Base-by-base conservation (phyloP, 2,329 filamentous ascomycete species). In the Myriosclerotinia duriaeana region DNA sequence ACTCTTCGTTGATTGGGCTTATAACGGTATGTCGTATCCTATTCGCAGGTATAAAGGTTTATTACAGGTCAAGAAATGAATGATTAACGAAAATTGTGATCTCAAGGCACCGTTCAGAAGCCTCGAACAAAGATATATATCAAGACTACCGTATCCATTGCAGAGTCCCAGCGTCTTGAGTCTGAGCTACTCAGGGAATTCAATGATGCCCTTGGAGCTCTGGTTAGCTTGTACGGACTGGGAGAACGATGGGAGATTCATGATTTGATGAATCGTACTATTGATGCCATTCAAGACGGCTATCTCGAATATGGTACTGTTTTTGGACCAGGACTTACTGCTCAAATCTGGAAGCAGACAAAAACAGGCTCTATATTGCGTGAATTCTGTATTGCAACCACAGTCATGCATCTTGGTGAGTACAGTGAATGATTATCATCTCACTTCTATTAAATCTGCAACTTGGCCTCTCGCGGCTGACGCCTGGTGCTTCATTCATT, bases 261-360 rank as follows among this genome's bases (percentile, higher is more conserved):
- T 8, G 54, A 65, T 17, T 40, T 72, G 17, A 65, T 68, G 54
- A 72, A 72, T 58, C 67, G 65, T 9, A 50, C 68, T 4, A 68
- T 71, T 20, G 71, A 72, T 58, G 59, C 56, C 14, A 67, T 72
- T 60, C 69, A 72, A 59, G 68, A 72, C 65, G 68, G 67, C 2
- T 70, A 67, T 50, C 66, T 56, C n/a, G 59, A 69, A 14, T 69
- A 66, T 36, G 66, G 68, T 14, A 69, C 62, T 11, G 65, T 69
- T 44, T 69, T 69, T 26, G 67, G 70, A 12, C 66, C 67, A 7
- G 68, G 65, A 15, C 48, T 69, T 9, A 26, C 64, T 22, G 17
- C 48, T 2, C 15, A 40, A 42, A 64, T 72, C 22, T 68, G 68
- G 44, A 30, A 59, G 8, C 44, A 53, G 17, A 71, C 65, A 8